Conservation (phyloP, 202 grass and related monocot species). For the Digitaria exilis region DNA sequence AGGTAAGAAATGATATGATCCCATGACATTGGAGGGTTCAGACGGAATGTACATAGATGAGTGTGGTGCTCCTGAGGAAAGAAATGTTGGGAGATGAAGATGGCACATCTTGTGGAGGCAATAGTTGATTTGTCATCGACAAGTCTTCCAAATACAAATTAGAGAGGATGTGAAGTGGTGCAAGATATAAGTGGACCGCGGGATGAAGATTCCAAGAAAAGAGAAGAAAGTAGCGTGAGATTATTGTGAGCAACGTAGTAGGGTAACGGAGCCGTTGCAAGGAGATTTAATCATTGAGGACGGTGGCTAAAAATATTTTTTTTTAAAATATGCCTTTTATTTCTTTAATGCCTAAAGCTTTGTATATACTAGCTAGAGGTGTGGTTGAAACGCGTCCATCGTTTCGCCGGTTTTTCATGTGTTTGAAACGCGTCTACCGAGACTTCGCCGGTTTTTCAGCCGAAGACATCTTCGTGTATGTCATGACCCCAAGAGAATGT, state of each 20-base stretch:
- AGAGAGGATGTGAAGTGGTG: not conserved
- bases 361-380: not conserved
- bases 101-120: not conserved
- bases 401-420: too few relatives aligned
- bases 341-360: not conserved
- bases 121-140: not conserved
- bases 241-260: too few relatives aligned
- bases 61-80: not conserved
- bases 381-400: too few relatives aligned
- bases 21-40: not conserved
- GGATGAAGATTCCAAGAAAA: not conserved
- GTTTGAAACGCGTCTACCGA: too few relatives aligned
- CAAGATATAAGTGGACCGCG: not conserved
- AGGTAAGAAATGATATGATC: too few relatives aligned
- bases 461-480: too few relatives aligned
- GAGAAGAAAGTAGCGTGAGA: not conserved
- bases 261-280: not conserved
- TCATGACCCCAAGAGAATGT: too few relatives aligned
- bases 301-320: not conserved
- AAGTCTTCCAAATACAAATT: too few relatives aligned
- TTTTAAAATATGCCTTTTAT: not conserved
- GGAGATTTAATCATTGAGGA: not conserved
- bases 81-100: not conserved
- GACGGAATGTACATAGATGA: not conserved
- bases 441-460: too few relatives aligned